These are phyloP conservation scores for Starmerella kuoi DNA, from an alignment of 805 yeast species.

Conservation along the genomic window DNA sequence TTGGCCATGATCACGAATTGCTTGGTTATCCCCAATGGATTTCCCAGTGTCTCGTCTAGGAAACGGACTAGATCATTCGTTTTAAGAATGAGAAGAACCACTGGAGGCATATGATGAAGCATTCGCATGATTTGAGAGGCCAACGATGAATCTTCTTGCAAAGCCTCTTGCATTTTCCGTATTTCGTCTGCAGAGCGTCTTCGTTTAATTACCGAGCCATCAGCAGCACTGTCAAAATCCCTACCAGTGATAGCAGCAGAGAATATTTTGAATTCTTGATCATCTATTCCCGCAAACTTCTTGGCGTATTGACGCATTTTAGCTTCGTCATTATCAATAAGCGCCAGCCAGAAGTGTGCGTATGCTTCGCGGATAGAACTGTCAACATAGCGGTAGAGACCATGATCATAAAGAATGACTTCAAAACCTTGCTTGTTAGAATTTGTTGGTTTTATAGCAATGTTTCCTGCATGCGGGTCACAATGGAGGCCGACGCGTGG, in stretches of 20 bases:
- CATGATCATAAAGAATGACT: slow-evolving; percentile 87
- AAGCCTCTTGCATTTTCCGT: slow-evolving; percentile 47
- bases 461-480: slow-evolving; percentile 96
- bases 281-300: slow-evolving; percentile 63
- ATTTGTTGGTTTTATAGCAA: slow-evolving; percentile 53
- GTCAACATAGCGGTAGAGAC: slow-evolving; percentile 77
- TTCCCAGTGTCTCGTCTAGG: slow-evolving; percentile 68
- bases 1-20: slow-evolving; percentile 80
- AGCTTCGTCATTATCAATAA: slow-evolving; percentile 55
- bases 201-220: slow-evolving; percentile 44
- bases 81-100: slow-evolving; percentile 74
- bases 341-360: slow-evolving; percentile 84
- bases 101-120: slow-evolving; percentile 66
- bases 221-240: slow-evolving; percentile 63
- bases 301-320: slow-evolving; percentile 64
- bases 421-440: slow-evolving; percentile 63
- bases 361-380: slow-evolving; percentile 65
- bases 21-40: slow-evolving; percentile 76
- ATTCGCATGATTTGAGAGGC: slow-evolving; percentile 68
- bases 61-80: slow-evolving; percentile 89
- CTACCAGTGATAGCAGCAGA: slow-evolving; percentile 94
- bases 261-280: slow-evolving; percentile 68
- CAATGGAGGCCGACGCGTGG: slow-evolving; percentile 89
- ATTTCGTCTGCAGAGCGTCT: slow-evolving; percentile 44
- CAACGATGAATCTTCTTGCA: slow-evolving; percentile 46